These are phyloP conservation scores for Deuterostichococcus epilithicus DNA, from an alignment of 139 green algal genomes.

Conservation along the genomic window DNA sequence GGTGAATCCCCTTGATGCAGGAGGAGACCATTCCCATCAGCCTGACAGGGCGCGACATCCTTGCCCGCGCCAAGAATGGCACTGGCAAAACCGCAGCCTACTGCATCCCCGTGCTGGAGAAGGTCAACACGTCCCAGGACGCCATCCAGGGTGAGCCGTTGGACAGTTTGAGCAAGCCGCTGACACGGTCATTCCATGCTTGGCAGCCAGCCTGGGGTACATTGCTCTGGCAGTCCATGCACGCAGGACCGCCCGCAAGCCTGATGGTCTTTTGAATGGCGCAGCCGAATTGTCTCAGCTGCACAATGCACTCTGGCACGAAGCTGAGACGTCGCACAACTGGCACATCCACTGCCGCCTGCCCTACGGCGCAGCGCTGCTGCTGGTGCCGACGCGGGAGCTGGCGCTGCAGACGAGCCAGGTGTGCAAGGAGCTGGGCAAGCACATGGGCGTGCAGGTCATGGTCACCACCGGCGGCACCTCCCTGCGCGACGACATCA, in stretches of 20 bases:
- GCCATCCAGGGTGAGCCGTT: constrained; percentile 85
- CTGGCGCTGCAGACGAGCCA: constrained; percentile 96
- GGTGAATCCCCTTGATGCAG: no score
- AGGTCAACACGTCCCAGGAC: constrained; percentile 80
- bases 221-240: neutral
- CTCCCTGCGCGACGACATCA: constrained; percentile 96
- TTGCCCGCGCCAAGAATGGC: constrained; percentile 99
- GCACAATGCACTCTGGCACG: neutral
- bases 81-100: constrained; percentile 99
- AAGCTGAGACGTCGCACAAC: no score
- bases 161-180: no score
- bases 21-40: constrained; percentile 98
- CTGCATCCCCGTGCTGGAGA: constrained; percentile 94
- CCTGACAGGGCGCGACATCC: constrained; percentile 93
- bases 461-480: constrained; percentile 98
- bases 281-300: neutral
- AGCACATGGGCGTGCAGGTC: constrained; percentile 86
- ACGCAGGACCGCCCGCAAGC: no score
- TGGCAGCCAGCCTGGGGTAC: neutral
- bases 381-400: constrained; percentile 97
- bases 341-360: neutral
- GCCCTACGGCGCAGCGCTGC: constrained; percentile 68
- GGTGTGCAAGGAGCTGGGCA: constrained; percentile 96
- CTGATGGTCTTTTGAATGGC: no score
- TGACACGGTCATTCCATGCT: neutral